These are phyloP conservation scores for Suillus discolor DNA, from an alignment of 768 basidiomycete genomes.

Conservation along the genomic window DNA sequence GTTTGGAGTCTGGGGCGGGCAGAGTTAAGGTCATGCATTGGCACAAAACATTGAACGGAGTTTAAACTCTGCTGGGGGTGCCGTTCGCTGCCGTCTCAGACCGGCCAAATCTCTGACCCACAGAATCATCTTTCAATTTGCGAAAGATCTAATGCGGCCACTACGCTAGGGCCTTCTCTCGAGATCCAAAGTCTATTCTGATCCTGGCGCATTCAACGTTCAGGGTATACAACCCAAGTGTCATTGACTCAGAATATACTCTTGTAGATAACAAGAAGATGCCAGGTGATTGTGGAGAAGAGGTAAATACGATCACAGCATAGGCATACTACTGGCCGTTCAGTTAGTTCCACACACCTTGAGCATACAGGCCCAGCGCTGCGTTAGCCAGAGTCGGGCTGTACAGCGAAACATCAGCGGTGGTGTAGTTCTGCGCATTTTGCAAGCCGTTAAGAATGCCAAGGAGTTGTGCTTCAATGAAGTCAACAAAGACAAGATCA, in stretches of 20 bases:
- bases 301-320: neutral
- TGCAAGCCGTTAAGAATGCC: slow-evolving; percentile 58
- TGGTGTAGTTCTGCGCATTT: slow-evolving; percentile 48
- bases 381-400: slow-evolving; percentile 44
- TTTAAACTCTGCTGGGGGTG: too few species aligned
- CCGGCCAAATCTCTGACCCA: too few species aligned
- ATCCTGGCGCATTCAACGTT: too few species aligned
- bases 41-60: too few species aligned
- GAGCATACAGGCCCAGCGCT: slow-evolving; percentile 44
- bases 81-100: too few species aligned
- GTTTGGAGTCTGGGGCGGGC: too few species aligned
- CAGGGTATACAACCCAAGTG: neutral
- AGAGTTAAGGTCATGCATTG: too few species aligned
- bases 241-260: neutral
- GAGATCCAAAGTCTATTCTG: too few species aligned
- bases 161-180: too few species aligned
- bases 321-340: neutral
- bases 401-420: slow-evolving; percentile 56
- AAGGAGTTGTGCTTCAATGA: slow-evolving; percentile 58
- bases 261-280: neutral
- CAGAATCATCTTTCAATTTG: too few species aligned
- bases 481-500: slow-evolving; percentile 79
- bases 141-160: too few species aligned
- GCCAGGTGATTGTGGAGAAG: neutral
- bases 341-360: slow-evolving; percentile 31